Evolutionary conservation across 2,329 filamentous ascomycete species (phyloP), one percentile per base, ranked within the genome.

Genomic region (Ramularia endophylla): DNA sequence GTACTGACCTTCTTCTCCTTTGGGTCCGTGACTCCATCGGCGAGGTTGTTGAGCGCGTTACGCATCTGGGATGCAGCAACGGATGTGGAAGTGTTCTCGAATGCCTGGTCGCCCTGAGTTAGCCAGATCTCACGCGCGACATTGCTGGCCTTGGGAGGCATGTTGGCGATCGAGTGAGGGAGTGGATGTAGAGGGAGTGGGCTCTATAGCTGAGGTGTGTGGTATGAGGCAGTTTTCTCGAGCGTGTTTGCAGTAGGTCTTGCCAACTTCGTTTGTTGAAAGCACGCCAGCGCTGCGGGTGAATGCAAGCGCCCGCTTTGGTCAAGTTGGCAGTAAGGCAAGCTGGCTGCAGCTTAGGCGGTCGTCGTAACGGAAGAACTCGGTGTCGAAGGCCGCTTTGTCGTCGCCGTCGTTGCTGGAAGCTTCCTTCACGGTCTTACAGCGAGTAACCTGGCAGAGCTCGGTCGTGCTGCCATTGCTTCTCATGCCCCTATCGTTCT

Each of bases 51-150:
- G 65, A 98, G 77, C 48, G 87, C 78, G 78, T 98, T 98, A 70
- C 92, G 87, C 92, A 98, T 98, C 75, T 98, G 92, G 47, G 89
- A 94, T 42, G 92, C 92, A 49, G 92, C 92, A 54, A 98, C 90
- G 60, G 87, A 95, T 63, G 92, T 98, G 42, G 90, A 95, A 57
- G 92, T 94, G 80, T 97, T 97, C 72, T 98, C 92, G 67, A 98
- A 98, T 50, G 92, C 92, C 92, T 97, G 67, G 33, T 45, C 37
- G 31, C 34, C 37, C 34, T 30, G 27, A 20, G 46, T 54, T 33
- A 54, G 51, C 42, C 37, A 47, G 18, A 47, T 42, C 15, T 52
- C 38, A 40, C 28, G 22, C 7, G 39, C 43, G 22, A 46, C 12
- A 3, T 28, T 31, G 40, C 43, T 46, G 16, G 44, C 32, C 39